Percentiles rank a stretch among this genome's conserved stretches.
Evolutionary conservation across 257 asterid species (phyloP).

Genomic region (Petunia axillaris): DNA sequence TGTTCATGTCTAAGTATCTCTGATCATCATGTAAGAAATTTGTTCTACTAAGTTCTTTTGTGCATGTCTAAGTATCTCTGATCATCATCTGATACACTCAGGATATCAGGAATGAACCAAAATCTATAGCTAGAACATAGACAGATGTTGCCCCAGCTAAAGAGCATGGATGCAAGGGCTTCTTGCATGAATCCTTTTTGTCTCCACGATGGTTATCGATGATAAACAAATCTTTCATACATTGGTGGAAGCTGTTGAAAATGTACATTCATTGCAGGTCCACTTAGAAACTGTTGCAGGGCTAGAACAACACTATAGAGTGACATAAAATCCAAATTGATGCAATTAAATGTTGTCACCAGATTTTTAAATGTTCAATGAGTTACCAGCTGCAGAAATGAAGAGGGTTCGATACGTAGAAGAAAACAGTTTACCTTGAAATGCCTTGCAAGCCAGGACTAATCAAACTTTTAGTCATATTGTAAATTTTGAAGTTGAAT

Average conservation of each 20-base stretch:
- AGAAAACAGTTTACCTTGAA: slow-evolving; percentile 45
- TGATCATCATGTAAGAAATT: too few species aligned
- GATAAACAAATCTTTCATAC: too few species aligned
- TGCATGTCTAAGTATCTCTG: too few species aligned
- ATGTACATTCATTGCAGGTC: background rate
- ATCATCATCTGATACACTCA: background rate
- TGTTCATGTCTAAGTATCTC: too few species aligned
- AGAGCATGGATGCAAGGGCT: background rate
- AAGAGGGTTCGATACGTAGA: background rate
- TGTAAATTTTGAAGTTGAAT: background rate
- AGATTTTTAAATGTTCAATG: background rate
- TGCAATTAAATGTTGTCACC: slow-evolving; percentile 1
- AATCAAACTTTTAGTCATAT: too few species aligned
- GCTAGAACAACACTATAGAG: background rate
- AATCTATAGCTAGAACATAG: background rate
- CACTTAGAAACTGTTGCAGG: background rate
- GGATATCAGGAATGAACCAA: background rate
- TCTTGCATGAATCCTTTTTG: too few species aligned
- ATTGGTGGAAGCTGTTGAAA: too few species aligned
- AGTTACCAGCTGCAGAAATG: background rate
- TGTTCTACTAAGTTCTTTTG: too few species aligned
- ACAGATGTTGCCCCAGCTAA: background rate
- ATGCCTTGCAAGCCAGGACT: slow-evolving; percentile 32
- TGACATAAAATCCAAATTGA: background rate
- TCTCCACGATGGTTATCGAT: too few species aligned